Evolutionary conservation across 371 early-diverging fungal species (phyloP).

Genomic region (Mucor sp.): DNA sequence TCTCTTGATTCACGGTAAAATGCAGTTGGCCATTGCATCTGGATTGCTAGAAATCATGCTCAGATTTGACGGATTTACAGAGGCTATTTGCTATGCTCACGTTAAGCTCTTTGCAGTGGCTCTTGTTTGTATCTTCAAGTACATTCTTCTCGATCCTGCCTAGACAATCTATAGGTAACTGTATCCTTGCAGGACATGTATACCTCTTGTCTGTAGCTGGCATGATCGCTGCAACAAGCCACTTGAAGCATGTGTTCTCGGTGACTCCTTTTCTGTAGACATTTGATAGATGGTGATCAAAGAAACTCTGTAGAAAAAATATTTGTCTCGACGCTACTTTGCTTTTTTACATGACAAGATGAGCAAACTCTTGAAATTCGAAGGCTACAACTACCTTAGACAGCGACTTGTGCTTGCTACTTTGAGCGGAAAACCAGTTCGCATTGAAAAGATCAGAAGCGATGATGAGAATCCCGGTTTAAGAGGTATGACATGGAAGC

Average conservation of each 20-base stretch:
- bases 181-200: background rate
- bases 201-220: background rate
- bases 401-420: constrained; percentile 93
- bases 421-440: constrained; percentile 79
- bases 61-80: background rate
- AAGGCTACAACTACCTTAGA: constrained; percentile 82
- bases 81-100: background rate
- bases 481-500: constrained; percentile 53
- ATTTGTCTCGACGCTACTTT: background rate
- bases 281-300: background rate
- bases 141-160: too few relatives aligned
- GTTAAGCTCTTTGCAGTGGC: too few relatives aligned
- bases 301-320: background rate
- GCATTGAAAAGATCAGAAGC: constrained; percentile 88
- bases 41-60: background rate
- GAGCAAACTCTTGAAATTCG: constrained; percentile 59
- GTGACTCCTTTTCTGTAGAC: constrained; percentile 1
- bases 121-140: too few relatives aligned
- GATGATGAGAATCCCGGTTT: constrained; percentile 90
- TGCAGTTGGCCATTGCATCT: background rate
- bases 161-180: background rate
- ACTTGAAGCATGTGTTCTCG: background rate
- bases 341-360: constrained; percentile 9
- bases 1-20: background rate
- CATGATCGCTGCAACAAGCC: background rate